phyloP scores from a whole-genome alignment of 352 stramenopile genomes.

The Phytopythium delawarense region DNA sequence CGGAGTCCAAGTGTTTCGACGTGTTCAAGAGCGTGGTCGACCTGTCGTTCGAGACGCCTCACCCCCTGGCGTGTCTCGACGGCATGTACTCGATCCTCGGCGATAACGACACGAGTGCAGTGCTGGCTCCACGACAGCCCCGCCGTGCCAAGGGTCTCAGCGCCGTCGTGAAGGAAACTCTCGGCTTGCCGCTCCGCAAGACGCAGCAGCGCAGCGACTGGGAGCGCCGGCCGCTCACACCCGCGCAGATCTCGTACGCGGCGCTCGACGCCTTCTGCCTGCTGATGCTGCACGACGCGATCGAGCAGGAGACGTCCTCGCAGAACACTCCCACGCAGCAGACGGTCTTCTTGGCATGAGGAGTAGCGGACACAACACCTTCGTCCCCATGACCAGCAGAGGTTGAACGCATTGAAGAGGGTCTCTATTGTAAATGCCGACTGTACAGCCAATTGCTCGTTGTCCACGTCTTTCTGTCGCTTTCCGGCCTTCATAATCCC shows the following conservation, averaged over 20 bases:
- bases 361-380: background rate
- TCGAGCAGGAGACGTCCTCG: background rate
- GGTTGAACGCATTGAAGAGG: slow-evolving; percentile 1
- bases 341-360: background rate
- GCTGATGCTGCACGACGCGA: slow-evolving; percentile 60
- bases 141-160: slow-evolving; percentile 52
- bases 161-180: slow-evolving; percentile 41
- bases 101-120: background rate
- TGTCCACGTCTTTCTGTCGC: background rate
- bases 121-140: slow-evolving; percentile 13
- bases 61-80: slow-evolving; percentile 20
- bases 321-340: background rate
- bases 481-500: background rate
- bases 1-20: slow-evolving; percentile 59
- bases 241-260: slow-evolving; percentile 66
- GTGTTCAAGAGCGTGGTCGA: slow-evolving; percentile 60
- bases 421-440: too few species aligned
- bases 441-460: background rate
- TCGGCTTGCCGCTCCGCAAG: slow-evolving; percentile 61
- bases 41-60: slow-evolving; percentile 41
- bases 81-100: slow-evolving; percentile 17
- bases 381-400: background rate
- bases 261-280: slow-evolving; percentile 72
- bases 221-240: slow-evolving; percentile 53
- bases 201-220: slow-evolving; percentile 73